Base-by-base conservation (phyloP, 495 filamentous ascomycete species). In the Neurospora sp. region DNA sequence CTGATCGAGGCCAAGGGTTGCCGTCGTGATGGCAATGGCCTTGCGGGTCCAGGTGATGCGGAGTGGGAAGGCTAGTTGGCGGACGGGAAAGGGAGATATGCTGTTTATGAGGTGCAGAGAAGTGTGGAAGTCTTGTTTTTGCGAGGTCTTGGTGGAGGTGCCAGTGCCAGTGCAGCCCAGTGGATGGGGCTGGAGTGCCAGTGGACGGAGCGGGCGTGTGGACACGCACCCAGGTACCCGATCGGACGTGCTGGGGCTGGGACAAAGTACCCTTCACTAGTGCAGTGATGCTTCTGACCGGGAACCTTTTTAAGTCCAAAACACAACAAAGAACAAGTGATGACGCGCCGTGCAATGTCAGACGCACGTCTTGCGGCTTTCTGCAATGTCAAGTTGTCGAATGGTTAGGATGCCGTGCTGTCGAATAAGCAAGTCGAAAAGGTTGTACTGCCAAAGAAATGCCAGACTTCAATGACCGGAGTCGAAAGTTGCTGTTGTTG, bases 61-160 rank as follows among this genome's bases (percentile, higher is more conserved):
- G 65, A 69, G 72, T 68, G 53, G 74, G 76, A 70, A 71, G 71
- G 70, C 68, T 68, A 73, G 41, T 73, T 70, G 73, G 27, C 27
- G 22, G 53, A 69, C 74, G 72, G 71, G 70, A 73, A 71, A 70
- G 42, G 71, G 77, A 65, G 71, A 74, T 74, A 74, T 73, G 69
- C 37, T 72, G 73, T 71, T 65, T 65, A 65, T 16, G 53, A 69
- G 44, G 73, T 61, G 72, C 27, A 74, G 73, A 73, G 72, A 70
- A 72, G 74, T 12, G 35, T 40, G 42, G 35, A 73, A 74, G 71
- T 77, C 75, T 78, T 76, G 76, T 81, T 80, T 81, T 80, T 79
- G 72, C 78, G 73, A 78, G 71, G 73, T 75, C 72, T 61, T 78
- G 77, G 78, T 80, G 77, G 79, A 80, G 78, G 72, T 69, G 41